Evolutionary conservation across 495 filamentous ascomycete genomes (phyloP), one percentile per base, ranked within the genome.

Genomic region (Pyrenula aspistea): DNA sequence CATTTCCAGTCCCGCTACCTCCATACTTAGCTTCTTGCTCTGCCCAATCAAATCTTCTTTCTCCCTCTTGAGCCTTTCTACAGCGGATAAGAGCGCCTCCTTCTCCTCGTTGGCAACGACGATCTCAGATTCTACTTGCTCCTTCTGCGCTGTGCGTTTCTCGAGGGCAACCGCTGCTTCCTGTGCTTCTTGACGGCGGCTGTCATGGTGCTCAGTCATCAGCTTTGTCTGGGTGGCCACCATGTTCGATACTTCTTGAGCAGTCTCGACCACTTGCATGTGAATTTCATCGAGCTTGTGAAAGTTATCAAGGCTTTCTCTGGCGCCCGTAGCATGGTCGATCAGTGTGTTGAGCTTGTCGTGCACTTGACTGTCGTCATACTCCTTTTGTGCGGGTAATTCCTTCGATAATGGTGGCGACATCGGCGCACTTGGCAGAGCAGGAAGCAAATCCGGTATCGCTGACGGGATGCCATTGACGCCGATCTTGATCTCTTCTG

Each of bases 201-300:
- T 80, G 60, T 92, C 87, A 52, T 86, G 83, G 53, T 91, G 87
- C 60, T 92, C 83, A 1, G 83, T 79, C 31, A 93, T 84, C 11
- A 88, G 79, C 54, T 82, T 80, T 19, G 87, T 88, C 65, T 97
- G 93, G 1, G 79, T 77, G 10, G 82, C 78, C 42, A 97, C 80
- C 71, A 96, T 96, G 48, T 85, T 82, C n/a, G 84, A 83, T 61
- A 99, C 85, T 63, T 89, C 87, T 22, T 82, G 83, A 0, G 92
- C 86, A n/a, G 89, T 95, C 50, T 83, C 75, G 66, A 87, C 84
- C 49, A 99, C 90, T 59, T 96, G 86, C 62, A 86, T 77, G 65
- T 96, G 90, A 60, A 97, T 92, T 63, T 90, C 80, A 61, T 95
- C 89, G 10, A 99, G 78, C 53, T 89, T 86, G 58, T 86, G 84